A percentile compares a stretch with the other conserved stretches of the same genome.
These are phyloP conservation scores for Tulasnella sp. DNA, from an alignment of 768 basidiomycete species.

Conservation along the genomic window DNA sequence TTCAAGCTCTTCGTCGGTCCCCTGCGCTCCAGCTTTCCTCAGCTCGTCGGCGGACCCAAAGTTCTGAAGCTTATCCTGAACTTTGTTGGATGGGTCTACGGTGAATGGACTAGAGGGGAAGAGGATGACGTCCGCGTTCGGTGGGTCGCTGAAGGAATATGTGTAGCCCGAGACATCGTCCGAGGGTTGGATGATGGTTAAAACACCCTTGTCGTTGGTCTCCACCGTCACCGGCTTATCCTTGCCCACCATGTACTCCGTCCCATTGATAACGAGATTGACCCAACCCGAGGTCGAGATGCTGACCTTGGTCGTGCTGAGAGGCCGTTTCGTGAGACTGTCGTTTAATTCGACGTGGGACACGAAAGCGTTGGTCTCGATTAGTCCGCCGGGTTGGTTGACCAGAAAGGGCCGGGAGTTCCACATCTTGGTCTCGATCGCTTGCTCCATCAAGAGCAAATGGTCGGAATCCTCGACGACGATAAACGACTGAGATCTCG, in stretches of 20 bases:
- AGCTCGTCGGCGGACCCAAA: slow-evolving; percentile 5
- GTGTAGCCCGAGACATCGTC: slow-evolving; percentile 13
- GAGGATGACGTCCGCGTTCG: not conserved
- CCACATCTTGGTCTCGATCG: slow-evolving; percentile 20
- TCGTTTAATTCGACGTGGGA: not conserved
- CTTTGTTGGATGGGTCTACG: slow-evolving; percentile 18
- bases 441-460: slow-evolving; percentile 18
- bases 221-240: not conserved
- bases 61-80: slow-evolving; percentile 15
- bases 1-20: slow-evolving; percentile 3
- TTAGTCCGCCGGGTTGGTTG: not conserved
- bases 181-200: slow-evolving; percentile 21
- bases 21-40: slow-evolving; percentile 15
- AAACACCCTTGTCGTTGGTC: slow-evolving; percentile 16
- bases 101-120: not conserved
- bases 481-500: not conserved
- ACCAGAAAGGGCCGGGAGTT: slow-evolving; percentile 22
- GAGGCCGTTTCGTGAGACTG: not conserved
- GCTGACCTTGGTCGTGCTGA: not conserved
- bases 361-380: slow-evolving; percentile 11
- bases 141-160: not conserved
- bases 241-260: not conserved
- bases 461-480: not conserved
- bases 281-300: not conserved
- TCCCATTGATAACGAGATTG: slow-evolving; percentile 17